Percentiles rank a stretch among this genome's conserved stretches.
phyloP scores from a whole-genome alignment of 1,284 basidiomycete genomes.

The Exsudoporus floridanus region DNA sequence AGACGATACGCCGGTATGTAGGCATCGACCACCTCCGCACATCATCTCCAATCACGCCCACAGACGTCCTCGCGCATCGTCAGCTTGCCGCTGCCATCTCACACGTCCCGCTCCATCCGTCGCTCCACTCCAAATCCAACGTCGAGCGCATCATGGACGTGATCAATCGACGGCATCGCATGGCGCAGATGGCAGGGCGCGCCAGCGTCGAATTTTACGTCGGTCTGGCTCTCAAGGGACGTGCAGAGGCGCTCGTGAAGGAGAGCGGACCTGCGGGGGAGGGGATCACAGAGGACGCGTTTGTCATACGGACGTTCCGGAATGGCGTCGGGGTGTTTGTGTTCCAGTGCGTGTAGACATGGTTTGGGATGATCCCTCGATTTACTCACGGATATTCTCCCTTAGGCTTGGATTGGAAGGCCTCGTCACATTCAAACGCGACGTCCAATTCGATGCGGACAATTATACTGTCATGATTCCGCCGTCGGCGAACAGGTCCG shows the following conservation, averaged over 20 bases:
- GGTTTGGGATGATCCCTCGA: no score
- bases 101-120: constrained; percentile 80
- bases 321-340: constrained; percentile 98
- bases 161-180: constrained; percentile 90
- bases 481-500: constrained; percentile 11
- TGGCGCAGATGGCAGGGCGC: constrained; percentile 95
- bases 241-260: constrained; percentile 47
- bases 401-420: constrained; percentile 90
- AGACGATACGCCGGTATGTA: constrained; percentile 85
- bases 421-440: constrained; percentile 88
- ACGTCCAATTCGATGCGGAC: constrained; percentile 88
- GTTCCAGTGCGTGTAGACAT: constrained; percentile 64
- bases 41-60: constrained; percentile 11
- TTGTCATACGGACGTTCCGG: constrained; percentile 91
- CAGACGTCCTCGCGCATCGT: constrained; percentile 91
- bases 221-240: constrained; percentile 82
- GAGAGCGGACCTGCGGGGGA: constrained; percentile 16
- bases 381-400: neutral
- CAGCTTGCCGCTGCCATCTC: constrained; percentile 92
- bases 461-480: constrained; percentile 84
- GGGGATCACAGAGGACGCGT: constrained; percentile 82
- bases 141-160: constrained; percentile 87
- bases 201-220: constrained; percentile 98
- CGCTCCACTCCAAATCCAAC: constrained; percentile 84
- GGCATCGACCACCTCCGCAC: constrained; percentile 16